A percentile compares a stretch with the other conserved stretches of the same genome.
phyloP scores from a whole-genome alignment of 2,329 filamentous ascomycete species.

The Neonectria magnoliae region DNA sequence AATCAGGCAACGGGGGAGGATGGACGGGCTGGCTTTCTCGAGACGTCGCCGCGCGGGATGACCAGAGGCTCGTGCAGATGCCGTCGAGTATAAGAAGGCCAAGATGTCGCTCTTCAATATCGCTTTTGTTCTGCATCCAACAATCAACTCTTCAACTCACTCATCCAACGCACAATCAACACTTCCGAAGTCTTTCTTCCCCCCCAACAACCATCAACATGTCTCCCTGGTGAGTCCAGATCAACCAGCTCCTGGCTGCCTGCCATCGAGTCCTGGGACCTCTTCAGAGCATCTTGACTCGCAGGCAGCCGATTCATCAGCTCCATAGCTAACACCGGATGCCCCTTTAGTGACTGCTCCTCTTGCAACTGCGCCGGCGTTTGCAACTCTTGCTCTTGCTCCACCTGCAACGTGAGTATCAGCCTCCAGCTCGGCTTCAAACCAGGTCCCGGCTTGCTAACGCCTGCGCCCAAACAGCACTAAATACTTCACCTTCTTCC shows the following conservation, averaged over 20 bases:
- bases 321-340: neutral
- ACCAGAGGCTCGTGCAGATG: slow-evolving; percentile 22
- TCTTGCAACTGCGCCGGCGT: slow-evolving; percentile 38
- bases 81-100: slow-evolving; percentile 39
- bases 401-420: slow-evolving; percentile 34
- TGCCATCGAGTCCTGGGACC: neutral
- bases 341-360: slow-evolving; percentile 26
- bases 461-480: slow-evolving; percentile 30
- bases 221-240: slow-evolving; percentile 42
- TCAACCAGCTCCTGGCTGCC: slow-evolving; percentile 1
- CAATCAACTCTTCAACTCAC: slow-evolving; percentile 31
- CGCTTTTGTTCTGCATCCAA: slow-evolving; percentile 38
- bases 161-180: slow-evolving; percentile 33
- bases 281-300: slow-evolving; percentile 11
- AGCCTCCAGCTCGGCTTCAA: neutral
- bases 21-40: slow-evolving; percentile 13
- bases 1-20: slow-evolving; percentile 36
- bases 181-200: slow-evolving; percentile 40
- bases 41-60: slow-evolving; percentile 21
- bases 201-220: slow-evolving; percentile 40
- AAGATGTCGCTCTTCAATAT: slow-evolving; percentile 28
- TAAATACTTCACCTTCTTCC: slow-evolving; percentile 35
- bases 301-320: neutral
- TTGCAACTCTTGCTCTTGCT: slow-evolving; percentile 41
- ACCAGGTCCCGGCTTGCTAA: slow-evolving; percentile 23